phyloP scores from a whole-genome alignment of 2,329 filamentous ascomycete genomes.

The Penicillium sp. region DNA sequence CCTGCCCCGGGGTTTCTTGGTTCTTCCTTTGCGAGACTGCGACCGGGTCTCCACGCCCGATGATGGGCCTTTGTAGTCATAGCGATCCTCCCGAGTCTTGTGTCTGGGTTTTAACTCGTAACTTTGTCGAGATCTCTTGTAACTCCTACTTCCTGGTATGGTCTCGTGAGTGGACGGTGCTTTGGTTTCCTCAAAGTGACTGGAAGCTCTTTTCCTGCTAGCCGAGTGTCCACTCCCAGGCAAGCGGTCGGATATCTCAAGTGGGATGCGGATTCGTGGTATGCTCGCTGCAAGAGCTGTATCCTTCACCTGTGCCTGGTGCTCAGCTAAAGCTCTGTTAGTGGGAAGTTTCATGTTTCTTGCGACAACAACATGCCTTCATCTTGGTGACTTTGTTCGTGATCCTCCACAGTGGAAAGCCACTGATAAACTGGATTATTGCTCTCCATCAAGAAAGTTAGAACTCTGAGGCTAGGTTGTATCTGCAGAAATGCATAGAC shows the following conservation, averaged over 20 bases:
- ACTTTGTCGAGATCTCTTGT: conserved; percentile 6
- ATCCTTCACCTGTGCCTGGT: background rate
- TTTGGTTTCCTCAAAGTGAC: background rate
- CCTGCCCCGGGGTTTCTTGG: conserved; percentile 26
- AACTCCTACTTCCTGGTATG: background rate
- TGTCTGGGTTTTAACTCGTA: conserved; percentile 55
- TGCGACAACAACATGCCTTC: background rate
- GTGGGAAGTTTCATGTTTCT: background rate
- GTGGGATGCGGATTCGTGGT: background rate
- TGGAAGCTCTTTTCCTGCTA: background rate
- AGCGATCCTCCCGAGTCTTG: conserved; percentile 58
- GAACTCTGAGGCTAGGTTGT: background rate
- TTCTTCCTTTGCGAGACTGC: conserved; percentile 16
- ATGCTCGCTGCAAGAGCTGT: background rate
- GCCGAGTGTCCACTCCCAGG: background rate
- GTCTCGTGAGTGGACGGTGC: background rate
- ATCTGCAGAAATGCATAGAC: background rate
- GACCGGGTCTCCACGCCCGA: conserved; percentile 1
- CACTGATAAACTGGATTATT: conserved; percentile 15
- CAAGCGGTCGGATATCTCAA: background rate
- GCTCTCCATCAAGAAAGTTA: conserved; percentile 1
- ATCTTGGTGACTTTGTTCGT: background rate
- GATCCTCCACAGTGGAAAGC: conserved; percentile 11
- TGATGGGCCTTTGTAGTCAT: conserved; percentile 45
- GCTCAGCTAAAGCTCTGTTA: background rate